phyloP scores from a whole-genome alignment of 129 eudicot genomes.

The Arctium minus region DNA sequence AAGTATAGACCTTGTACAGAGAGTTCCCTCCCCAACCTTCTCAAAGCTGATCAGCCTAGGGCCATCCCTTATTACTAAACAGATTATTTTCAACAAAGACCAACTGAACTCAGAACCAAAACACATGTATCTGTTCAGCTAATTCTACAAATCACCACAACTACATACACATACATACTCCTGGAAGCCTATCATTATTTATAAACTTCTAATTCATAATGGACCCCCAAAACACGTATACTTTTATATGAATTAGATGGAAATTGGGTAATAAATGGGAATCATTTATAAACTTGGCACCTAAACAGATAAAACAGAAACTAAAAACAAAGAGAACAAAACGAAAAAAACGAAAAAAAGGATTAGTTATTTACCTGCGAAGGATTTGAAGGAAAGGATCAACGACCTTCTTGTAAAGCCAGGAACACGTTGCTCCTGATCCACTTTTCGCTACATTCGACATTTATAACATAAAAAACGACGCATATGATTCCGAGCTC shows the following conservation, averaged over 20 bases:
- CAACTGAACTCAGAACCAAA: no score
- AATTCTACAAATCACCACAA: no score
- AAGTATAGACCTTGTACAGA: no score
- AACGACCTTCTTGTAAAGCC: conserved; percentile 51
- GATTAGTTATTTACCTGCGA: conserved; percentile 43
- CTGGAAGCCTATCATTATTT: background rate
- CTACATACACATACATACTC: no score
- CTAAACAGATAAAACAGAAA: background rate
- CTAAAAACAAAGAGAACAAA: background rate
- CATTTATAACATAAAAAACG: conserved; percentile 8
- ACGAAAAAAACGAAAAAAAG: background rate
- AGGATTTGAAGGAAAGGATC: conserved; percentile 80
- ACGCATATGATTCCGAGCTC: background rate
- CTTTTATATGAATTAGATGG: background rate
- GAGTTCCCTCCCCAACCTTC: no score
- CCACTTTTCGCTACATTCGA: conserved; percentile 19
- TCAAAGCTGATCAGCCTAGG: no score
- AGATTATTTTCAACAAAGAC: no score
- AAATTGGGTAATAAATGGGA: background rate
- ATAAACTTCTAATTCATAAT: background rate
- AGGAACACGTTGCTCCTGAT: conserved; percentile 41
- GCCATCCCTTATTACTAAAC: no score
- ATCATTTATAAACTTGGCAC: background rate
- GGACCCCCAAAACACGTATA: background rate
- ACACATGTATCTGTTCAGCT: no score